Evolutionary conservation across 106 monocot genomes (phyloP), one percentile per base, ranked within the genome.

Genomic region (Dioscorea alata): DNA sequence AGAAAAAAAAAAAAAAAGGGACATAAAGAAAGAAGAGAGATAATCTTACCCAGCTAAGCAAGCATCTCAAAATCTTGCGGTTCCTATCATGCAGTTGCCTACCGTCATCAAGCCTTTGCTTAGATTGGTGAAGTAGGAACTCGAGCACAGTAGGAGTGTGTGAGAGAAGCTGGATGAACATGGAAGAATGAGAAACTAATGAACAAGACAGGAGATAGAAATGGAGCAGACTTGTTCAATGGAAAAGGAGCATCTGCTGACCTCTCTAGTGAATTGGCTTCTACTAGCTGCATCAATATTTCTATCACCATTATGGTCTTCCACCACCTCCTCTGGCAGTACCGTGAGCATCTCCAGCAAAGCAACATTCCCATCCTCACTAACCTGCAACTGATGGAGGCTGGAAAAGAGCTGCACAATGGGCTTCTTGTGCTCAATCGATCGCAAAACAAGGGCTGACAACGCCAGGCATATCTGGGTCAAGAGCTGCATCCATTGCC

Each of bases 401-500:
- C 91, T 89, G 32, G 83, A 74, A 66, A 94, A 94, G 15, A 94
- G 77, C 69, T 88, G 87, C 63, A 87, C 87, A 16, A 94, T 81
- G 12, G 94, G 87, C 69, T 73, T 80, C 72, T 87, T 85, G 63
- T 83, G 85, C 61, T 94, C 96, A 4, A 74, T 84, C 3, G 82
- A 71, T 15, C 88, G 81, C 15, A 96, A 78, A 31, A 92, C 69
- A 17, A 96, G 84, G 0, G 89, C 88, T 5, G 96, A 86, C 33
- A 96, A 70, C 15, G 92, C 96, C 18, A 96, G 88, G 59, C 91
- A 92, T 82, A 89, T 92, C 86, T 96, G 96, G 22, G 96, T 96
- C 73, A 96, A 70, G 20, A 96, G 86, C 96, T 92, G 82, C 74
- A 62, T 32, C 65, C 12, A 64, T 2, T 18, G 17, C 20, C 59